These are phyloP conservation scores for Hygrocybe punicea DNA, from an alignment of 768 basidiomycete species.

Conservation along the genomic window DNA sequence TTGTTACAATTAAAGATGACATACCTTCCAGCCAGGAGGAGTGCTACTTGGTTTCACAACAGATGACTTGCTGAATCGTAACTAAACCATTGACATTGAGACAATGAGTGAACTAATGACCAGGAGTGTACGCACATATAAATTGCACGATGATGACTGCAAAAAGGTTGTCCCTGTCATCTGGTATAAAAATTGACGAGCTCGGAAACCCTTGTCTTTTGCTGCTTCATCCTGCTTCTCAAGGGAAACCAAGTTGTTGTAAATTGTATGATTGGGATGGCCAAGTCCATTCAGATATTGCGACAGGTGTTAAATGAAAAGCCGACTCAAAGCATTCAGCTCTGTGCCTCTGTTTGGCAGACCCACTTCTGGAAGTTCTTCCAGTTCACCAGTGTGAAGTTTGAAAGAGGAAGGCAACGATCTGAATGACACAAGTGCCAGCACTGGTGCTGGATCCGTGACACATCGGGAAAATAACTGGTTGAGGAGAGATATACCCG, in stretches of 20 bases:
- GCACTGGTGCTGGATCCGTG: background rate
- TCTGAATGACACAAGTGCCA: background rate
- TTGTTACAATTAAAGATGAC: background rate
- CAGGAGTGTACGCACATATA: background rate
- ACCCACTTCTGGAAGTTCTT: background rate
- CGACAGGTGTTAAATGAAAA: background rate
- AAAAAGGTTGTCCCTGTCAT: background rate
- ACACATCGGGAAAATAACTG: background rate
- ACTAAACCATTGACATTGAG: background rate
- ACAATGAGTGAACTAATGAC: background rate
- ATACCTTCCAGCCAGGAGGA: background rate
- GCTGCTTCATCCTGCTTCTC: background rate
- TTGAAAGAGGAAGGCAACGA: too few relatives aligned
- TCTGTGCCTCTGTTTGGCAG: background rate
- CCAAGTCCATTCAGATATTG: background rate
- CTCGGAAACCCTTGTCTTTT: background rate
- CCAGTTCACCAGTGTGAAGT: background rate
- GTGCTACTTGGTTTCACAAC: background rate
- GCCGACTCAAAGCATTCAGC: background rate
- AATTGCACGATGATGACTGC: background rate
- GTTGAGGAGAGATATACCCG: background rate
- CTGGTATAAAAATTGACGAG: background rate
- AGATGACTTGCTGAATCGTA: background rate
- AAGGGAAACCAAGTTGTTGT: background rate
- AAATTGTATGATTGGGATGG: background rate